phyloP scores from a whole-genome alignment of 192 early-diverging fungal genomes.

The Backusella tuberculispora region DNA sequence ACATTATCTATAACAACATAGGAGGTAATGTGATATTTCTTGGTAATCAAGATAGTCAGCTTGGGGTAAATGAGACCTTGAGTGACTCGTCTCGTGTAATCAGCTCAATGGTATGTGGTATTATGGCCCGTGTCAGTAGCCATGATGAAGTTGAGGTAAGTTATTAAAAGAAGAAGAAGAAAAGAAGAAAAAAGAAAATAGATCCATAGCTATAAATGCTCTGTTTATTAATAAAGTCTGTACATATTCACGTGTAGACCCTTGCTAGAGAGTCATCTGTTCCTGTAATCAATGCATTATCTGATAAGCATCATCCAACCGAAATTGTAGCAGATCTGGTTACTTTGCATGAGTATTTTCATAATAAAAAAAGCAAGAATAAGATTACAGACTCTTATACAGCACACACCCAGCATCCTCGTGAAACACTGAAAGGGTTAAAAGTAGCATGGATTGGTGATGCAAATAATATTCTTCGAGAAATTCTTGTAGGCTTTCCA shows the following conservation, averaged over 20 bases:
- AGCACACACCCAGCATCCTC: constrained; percentile 52
- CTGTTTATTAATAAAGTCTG: background rate
- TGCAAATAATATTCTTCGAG: constrained; percentile 93
- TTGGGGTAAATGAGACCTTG: constrained; percentile 92
- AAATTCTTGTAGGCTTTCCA: constrained; percentile 85
- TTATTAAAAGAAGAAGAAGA: background rate
- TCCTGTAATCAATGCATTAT: constrained; percentile 95
- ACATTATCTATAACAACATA: constrained; percentile 6
- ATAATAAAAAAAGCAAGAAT: constrained; percentile 41
- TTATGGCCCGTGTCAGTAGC: constrained; percentile 88
- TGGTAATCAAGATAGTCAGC: constrained; percentile 92
- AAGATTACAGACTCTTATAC: constrained; percentile 31
- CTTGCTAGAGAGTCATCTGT: constrained; percentile 85
- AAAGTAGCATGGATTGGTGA: constrained; percentile 97
- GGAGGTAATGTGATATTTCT: constrained; percentile 97
- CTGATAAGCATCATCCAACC: constrained; percentile 94
- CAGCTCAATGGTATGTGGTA: constrained; percentile 92
- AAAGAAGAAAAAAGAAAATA: too few relatives aligned
- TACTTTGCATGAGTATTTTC: constrained; percentile 87
- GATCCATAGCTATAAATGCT: background rate
- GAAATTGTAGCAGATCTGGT: constrained; percentile 95
- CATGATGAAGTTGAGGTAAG: constrained; percentile 86
- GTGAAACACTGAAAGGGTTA: constrained; percentile 63
- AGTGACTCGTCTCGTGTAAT: constrained; percentile 88
- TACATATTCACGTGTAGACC: constrained; percentile 41